Conservation (phyloP, 768 basidiomycete species). For the Paxillus rubicundulus region DNA sequence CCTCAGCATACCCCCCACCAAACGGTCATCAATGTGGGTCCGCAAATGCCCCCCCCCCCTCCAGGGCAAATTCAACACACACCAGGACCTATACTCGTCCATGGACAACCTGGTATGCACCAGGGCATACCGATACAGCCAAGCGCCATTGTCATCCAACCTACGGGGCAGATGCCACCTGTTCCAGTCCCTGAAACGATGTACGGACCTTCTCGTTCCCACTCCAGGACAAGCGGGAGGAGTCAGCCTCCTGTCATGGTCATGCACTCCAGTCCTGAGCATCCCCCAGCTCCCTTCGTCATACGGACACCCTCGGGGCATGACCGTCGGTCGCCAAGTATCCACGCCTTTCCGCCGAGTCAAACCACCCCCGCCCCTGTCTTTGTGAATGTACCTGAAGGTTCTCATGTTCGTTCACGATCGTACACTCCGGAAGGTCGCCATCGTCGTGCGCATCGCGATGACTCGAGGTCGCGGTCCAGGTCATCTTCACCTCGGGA, state of each 20-base stretch:
- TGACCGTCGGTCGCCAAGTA: slow-evolving; percentile 23
- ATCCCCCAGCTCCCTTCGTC: slow-evolving; percentile 23
- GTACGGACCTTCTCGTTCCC: slow-evolving; percentile 11
- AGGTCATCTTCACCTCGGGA: slow-evolving; percentile 9
- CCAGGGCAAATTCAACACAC: slow-evolving; percentile 18
- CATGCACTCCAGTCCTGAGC: slow-evolving; percentile 14
- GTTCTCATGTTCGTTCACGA: slow-evolving; percentile 21
- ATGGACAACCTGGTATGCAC: neutral
- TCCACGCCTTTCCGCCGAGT: slow-evolving; percentile 20
- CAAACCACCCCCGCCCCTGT: slow-evolving; percentile 7
- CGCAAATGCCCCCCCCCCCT: slow-evolving; percentile 15
- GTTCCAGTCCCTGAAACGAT: slow-evolving; percentile 1
- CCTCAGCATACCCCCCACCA: slow-evolving; percentile 8
- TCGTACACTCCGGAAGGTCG: slow-evolving; percentile 10
- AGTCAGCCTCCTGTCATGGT: slow-evolving; percentile 16
- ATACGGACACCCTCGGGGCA: slow-evolving; percentile 13
- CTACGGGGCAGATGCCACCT: slow-evolving; percentile 5
- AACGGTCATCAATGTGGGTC: slow-evolving; percentile 13
- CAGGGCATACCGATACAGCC: slow-evolving; percentile 8
- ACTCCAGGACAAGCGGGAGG: slow-evolving; percentile 16
- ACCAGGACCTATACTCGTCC: neutral
- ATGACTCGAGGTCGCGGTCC: slow-evolving; percentile 5
- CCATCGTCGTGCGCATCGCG: neutral
- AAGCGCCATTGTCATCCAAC: slow-evolving; percentile 18
- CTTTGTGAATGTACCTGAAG: slow-evolving; percentile 5